phyloP scores from a whole-genome alignment of 208 protist species.

The Leishmania major region DNA sequence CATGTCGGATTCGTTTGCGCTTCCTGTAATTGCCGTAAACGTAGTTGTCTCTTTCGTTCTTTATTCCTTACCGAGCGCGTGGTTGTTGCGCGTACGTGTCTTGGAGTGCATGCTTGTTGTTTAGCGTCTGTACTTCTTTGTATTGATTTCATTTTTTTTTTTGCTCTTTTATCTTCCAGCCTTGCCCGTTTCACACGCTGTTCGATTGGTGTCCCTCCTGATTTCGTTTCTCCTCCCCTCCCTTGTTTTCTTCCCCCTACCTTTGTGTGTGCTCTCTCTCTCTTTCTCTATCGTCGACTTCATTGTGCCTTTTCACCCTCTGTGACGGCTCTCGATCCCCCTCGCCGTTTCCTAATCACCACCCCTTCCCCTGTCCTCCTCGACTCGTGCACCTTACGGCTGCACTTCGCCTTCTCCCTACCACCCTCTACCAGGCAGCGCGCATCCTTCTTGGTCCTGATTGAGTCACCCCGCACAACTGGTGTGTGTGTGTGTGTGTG shows the following conservation, averaged over 20 bases:
- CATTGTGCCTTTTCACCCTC: background rate
- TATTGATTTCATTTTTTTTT: background rate
- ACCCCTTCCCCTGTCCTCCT: too few species aligned
- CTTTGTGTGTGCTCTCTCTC: background rate
- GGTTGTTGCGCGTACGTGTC: background rate
- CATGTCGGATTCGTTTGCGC: background rate
- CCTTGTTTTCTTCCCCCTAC: background rate
- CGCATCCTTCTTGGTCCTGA: background rate
- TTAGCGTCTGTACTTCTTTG: background rate
- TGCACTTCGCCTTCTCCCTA: background rate
- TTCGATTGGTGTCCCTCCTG: background rate
- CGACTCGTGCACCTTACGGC: background rate
- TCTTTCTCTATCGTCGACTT: background rate
- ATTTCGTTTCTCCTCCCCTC: background rate
- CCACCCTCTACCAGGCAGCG: background rate
- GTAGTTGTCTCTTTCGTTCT: background rate
- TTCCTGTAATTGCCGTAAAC: conserved; percentile 3
- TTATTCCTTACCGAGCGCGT: background rate
- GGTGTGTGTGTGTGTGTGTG: background rate
- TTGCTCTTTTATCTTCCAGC: background rate
- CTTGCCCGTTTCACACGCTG: background rate
- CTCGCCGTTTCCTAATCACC: background rate
- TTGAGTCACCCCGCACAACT: background rate
- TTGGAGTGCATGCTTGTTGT: background rate
- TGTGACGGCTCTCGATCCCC: background rate